Conservation (phyloP, 345 rosid genomes). For the Xanthoceras sorbifolium region DNA sequence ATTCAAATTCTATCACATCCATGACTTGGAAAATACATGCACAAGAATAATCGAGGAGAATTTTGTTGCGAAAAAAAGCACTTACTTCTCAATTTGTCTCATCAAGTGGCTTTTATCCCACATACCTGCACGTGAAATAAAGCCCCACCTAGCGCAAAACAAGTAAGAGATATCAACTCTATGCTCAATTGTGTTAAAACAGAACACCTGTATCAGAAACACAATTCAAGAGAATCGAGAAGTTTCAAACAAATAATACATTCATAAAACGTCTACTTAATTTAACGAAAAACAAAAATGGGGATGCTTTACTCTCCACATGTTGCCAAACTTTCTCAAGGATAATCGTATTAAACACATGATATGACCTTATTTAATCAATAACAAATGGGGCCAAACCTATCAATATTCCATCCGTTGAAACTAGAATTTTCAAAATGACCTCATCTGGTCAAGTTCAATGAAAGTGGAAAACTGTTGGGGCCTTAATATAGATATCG, state of each 20-base stretch:
- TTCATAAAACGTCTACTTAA: not conserved
- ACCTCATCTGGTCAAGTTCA: not conserved
- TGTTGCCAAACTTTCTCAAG: not conserved
- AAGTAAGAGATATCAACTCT: conserved; percentile 10
- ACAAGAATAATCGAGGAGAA: not conserved
- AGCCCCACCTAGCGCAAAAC: conserved; percentile 75
- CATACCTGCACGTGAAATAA: conserved; percentile 86
- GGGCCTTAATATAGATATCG: not conserved
- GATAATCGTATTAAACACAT: not conserved
- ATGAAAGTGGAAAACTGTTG: not conserved
- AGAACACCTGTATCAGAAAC: not conserved
- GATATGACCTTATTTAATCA: not conserved
- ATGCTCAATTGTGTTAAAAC: conserved; percentile 2
- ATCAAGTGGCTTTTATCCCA: conserved; percentile 99
- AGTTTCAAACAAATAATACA: not conserved
- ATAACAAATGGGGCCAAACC: not conserved
- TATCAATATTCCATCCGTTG: not conserved
- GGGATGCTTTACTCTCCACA: not conserved
- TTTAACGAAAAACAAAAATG: not conserved
- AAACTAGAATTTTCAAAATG: not conserved
- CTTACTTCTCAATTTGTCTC: conserved; percentile 94
- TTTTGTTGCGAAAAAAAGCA: not conserved
- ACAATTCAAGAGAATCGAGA: not conserved
- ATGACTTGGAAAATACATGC: not conserved
- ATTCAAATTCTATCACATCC: not conserved